Percentiles rank a stretch among this genome's conserved stretches.
Conservation (phyloP, 2,329 filamentous ascomycete species). For the Diaporthe vexans region DNA sequence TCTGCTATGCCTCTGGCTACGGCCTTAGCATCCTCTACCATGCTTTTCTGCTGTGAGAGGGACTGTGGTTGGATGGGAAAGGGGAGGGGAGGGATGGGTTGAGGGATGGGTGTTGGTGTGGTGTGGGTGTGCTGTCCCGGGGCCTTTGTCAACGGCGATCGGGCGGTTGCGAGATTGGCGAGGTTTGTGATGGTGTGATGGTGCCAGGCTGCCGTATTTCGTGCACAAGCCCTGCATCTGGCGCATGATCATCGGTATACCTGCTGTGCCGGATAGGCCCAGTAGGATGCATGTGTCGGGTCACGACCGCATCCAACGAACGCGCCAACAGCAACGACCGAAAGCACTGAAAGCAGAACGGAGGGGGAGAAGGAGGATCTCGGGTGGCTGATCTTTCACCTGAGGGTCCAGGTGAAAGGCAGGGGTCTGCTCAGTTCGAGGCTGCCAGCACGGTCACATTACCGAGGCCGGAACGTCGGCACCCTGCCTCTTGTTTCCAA, state of each 20-base stretch:
- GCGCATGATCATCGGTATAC: background rate
- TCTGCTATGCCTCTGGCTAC: background rate
- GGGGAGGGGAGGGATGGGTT: background rate
- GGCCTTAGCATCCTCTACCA: background rate
- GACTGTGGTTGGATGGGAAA: background rate
- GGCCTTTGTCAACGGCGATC: constrained; percentile 27
- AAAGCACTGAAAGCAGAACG: background rate
- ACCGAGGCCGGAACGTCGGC: constrained; percentile 23
- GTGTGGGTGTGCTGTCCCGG: constrained; percentile 27
- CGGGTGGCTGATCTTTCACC: constrained; percentile 3
- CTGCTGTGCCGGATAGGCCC: background rate
- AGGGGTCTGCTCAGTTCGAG: constrained; percentile 18
- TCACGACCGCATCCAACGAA: constrained; percentile 15
- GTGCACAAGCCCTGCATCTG: constrained; percentile 33
- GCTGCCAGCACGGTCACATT: constrained; percentile 18
- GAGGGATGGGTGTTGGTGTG: background rate
- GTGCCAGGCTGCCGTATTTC: constrained; percentile 32
- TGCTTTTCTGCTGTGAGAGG: background rate
- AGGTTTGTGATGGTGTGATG: constrained; percentile 28
- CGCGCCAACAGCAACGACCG: background rate
- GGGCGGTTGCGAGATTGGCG: constrained; percentile 36
- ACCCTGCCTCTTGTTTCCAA: background rate
- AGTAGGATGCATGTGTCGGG: constrained; percentile 6
- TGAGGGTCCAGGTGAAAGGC: background rate
- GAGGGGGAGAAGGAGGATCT: background rate